Evolutionary conservation across 176 grass and related monocot species (phyloP), one percentile per base, ranked within the genome.

Genomic region (Cenchrus purpureus): DNA sequence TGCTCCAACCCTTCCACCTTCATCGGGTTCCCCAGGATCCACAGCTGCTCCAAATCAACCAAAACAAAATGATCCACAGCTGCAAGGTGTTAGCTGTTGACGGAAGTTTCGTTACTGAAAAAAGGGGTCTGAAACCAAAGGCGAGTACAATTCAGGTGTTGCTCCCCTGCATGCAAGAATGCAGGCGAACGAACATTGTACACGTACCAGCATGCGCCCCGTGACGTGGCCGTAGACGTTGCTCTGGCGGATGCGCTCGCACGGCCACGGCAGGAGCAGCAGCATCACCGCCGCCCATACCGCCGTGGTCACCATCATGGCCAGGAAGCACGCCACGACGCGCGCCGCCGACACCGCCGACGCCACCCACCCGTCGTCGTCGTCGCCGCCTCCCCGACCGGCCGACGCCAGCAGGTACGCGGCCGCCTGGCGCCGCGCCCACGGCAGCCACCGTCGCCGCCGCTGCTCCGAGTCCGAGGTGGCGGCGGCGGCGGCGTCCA

Each of bases 181-280:
- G 25, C 25, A 25, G 25, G 25, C 25, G 25, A 25, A 25, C 25
- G 25, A 25, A 25, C 25, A 25, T 25, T 25, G 25, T 25, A 25
- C 25, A 25, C 25, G 25, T 25, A 92, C 90, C 83, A 92, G 66
- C 83, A 92, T 79, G 22, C 90, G 31, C 4, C 86, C 90, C 4
- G 86, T 92, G 66, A 92, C 83, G 48, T 92, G 90, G 40, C 82
- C 90, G 40, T 88, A 92, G 29, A 88, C 32, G 73, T 89, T 92
- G 8, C 86, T 79, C 58, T 92, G 86, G 7, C 78, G 72, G 46
- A 92, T 74, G 57, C 90, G 79, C 82, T 78, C 57, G 55, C 71
- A 92, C 0, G 90, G 82, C 90, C 90, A 92, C 52, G 90, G 86
- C 50, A 92, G 79, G 37, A 92, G 66, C 63, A 86, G 65, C 14